A percentile compares a stretch with the other conserved stretches of the same genome.
Evolutionary conservation across 352 stramenopile species (phyloP).

Genomic region (Phytophthora idaei): DNA sequence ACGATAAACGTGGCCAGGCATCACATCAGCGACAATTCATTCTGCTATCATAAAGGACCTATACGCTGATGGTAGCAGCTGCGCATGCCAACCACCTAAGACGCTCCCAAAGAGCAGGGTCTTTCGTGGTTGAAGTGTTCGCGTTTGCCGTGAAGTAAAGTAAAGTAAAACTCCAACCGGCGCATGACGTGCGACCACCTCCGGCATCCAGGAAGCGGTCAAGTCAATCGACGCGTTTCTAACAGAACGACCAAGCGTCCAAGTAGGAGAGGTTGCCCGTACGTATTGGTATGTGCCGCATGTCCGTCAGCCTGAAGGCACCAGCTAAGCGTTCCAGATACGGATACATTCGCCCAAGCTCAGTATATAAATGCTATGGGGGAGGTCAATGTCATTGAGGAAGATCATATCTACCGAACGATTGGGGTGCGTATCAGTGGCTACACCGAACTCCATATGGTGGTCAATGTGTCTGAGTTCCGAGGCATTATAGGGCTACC

Average conservation of each 20-base stretch:
- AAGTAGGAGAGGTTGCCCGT: background rate
- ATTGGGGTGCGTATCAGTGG: background rate
- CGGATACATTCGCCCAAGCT: background rate
- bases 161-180: background rate
- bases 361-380: background rate
- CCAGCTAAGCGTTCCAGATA: background rate
- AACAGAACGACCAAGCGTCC: background rate
- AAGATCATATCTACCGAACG: background rate
- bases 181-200: background rate
- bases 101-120: background rate
- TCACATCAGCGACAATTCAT: background rate
- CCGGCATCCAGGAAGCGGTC: background rate
- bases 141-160: background rate
- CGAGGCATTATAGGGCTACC: background rate
- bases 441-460: background rate
- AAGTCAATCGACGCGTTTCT: background rate
- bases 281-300: background rate
- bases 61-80: background rate
- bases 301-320: background rate
- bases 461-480: background rate
- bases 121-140: background rate
- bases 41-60: background rate
- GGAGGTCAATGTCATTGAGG: background rate
- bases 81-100: background rate
- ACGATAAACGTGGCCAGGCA: background rate